Evolutionary conservation across 1,284 basidiomycete species (phyloP), one percentile per base, ranked within the genome.

Genomic region (Blastosporella zonata): DNA sequence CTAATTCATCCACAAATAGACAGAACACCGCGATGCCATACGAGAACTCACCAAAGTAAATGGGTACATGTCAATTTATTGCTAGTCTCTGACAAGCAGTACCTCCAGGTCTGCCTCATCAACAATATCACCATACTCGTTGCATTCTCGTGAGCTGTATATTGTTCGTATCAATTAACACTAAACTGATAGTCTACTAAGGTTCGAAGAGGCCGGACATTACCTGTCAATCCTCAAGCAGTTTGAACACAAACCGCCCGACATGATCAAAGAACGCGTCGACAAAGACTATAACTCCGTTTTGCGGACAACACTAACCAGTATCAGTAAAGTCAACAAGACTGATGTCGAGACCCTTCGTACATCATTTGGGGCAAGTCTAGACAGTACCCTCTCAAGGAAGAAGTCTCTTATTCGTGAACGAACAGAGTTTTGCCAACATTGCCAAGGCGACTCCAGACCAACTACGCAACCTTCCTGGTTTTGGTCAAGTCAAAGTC

Each of bases 401-500:
- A 20, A 28, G 34, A 4, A 52, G 21, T 18, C 28, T 15, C 35
- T 59, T 41, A 50, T 44, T 29, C 43, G 18, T 8, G 35, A 29
- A 17, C 42, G 36, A 47, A 48, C 59, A 95, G 94, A 93, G 90
- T 55, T 90, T 98, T 56, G 81, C 86, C 3, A 82, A 84, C 49
- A 89, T 95, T 37, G 79, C 87, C 3, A 77, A 72, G 44, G 85
- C 90, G 1, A 80, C 83, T 1, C 69, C 86, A 1, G 88, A 91
- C 43, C 81, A 87, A 53, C 70, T 99, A 1, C 78, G 84, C 43
- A 82, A 82, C 46, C 84, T 97, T 36, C 95, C 97, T 3, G 97
- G 97, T 0, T 88, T 99, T 49, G 97, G 97, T 2, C 90, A 92
- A 55, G 85, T 94, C 47, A 99, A 99, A 68, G 93, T 96, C 28